Evolutionary conservation across 257 asterid genomes (phyloP), one percentile per base, ranked within the genome.

Genomic region (Handroanthus guayacan): DNA sequence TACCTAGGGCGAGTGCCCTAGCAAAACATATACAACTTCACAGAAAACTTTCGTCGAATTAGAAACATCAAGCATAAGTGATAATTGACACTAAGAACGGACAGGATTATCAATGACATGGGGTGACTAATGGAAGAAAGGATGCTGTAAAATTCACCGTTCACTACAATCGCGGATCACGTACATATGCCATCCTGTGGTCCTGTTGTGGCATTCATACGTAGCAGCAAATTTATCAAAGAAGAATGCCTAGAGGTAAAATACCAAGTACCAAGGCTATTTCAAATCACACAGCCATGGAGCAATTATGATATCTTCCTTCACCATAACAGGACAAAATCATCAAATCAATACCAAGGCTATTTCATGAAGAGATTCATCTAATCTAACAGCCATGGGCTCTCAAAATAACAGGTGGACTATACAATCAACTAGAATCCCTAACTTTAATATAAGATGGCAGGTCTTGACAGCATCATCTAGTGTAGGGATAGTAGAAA

Each of bases 201-300:
- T 44, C 71, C 71, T 66, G 38, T 66, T 44, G 57, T 17, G 52
- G 10, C 57, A 20, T 44, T 17, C 39, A 45, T 66, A 66, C 44
- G 20, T 2, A 41, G 5, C 8, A 51, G 7, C 57, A 51, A 14
- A 51, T 20, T 51, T n/a, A 51, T 67, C 52, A 50, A 50, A 67
- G 43, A 43, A 14, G 25, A 67, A 45, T 18, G 20, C 57, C 57
- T 41, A 65, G 17, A 43, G 37, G 55, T 17, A 48, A 43, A 41
- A 65, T 43, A 39, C 3, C 17, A 11, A 17, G 57, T 20, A 51
- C n/a, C n/a, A n/a, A n/a, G n/a, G n/a, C 31, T 25, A 25, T 25
- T 25, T 25, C 31, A 25, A 25, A 25, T 25, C 31, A 25, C 1
- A 25, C 31, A 25, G 31, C 31, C 31, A 51, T 51, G 57, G 20